Evolutionary conservation across 352 stramenopile species (phyloP), one percentile per base, ranked within the genome.

Genomic region (Globisporangium rhizosaccharum): DNA sequence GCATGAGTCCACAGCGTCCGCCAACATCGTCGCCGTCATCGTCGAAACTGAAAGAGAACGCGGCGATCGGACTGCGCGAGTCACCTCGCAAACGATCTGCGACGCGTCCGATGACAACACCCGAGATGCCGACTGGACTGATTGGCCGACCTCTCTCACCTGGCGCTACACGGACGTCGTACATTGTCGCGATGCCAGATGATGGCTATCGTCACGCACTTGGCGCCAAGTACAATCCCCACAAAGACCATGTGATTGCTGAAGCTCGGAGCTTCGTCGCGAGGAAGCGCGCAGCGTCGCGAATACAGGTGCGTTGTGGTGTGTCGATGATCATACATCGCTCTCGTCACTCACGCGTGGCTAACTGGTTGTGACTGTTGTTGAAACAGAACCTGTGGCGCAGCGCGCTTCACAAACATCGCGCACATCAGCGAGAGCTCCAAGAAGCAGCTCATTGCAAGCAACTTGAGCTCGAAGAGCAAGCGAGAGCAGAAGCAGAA

Each of bases 131-230:
- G 14, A 55, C 53, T 26, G 62, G 65, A 8, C 39, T 83, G 12
- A 75, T 64, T 7, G 75, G 73, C 0, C 64, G 70, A 18, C 68
- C 70, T 8, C 42, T 86, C 12, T 76, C 75, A 0, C 70, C 68
- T 30, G 78, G 78, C 46, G 78, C 74, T 0, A 87, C 76, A 33
- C 59, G 68, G 37, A 84, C 66, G 2, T 87, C 76, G 3, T 70
- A 73, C 39, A 23, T 87, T 20, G 36, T 63, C 9, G 54, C 63
- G 2, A 62, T 77, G 39, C 74, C 76, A 15, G 75, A 87, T 25
- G 65, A 74, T 10, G 67, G 66, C 3, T 88, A 79, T 30, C 55
- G 65, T 0, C 76, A 82, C 47, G 68, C 72, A 0, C 63, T 88
- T 23, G 65, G 74, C 1, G 63, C 72, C 15, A 83, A 71, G 45